Evolutionary conservation across 768 basidiomycete genomes (phyloP).

Genomic region (Russula abietina): DNA sequence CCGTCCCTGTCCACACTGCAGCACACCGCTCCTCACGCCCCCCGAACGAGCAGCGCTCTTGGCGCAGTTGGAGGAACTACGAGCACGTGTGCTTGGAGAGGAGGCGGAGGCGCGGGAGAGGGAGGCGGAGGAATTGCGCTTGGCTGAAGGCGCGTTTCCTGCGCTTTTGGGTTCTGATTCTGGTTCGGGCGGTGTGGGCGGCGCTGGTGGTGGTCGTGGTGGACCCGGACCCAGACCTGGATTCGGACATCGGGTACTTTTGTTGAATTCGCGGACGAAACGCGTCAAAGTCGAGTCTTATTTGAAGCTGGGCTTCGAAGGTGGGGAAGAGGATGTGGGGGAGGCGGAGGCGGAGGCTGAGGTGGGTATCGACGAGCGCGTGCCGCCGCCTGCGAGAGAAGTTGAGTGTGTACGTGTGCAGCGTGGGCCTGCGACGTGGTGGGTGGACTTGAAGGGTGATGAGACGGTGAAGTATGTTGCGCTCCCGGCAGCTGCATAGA

Average conservation of each 20-base stretch:
- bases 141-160: slow-evolving; percentile 20
- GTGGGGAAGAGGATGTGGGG: background rate
- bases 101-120: slow-evolving; percentile 11
- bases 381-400: slow-evolving; percentile 13
- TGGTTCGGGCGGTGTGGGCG: background rate
- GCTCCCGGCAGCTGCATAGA: background rate
- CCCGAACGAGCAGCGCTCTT: slow-evolving; percentile 6
- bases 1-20: slow-evolving; percentile 19
- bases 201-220: background rate
- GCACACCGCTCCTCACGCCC: slow-evolving; percentile 5
- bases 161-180: background rate
- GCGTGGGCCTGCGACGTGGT: slow-evolving; percentile 12
- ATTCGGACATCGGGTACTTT: slow-evolving; percentile 13
- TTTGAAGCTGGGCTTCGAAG: background rate
- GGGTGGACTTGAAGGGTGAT: slow-evolving; percentile 13
- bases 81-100: slow-evolving; percentile 1
- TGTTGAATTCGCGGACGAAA: slow-evolving; percentile 6
- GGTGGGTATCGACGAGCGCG: background rate
- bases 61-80: slow-evolving; percentile 10
- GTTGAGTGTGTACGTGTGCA: slow-evolving; percentile 14
- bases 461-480: slow-evolving; percentile 12
- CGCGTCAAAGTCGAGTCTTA: slow-evolving; percentile 14
- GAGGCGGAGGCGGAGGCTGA: background rate
- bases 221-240: background rate
- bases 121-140: background rate